phyloP scores from a whole-genome alignment of 176 grass and related monocot species.

The Carex myosuroides region DNA sequence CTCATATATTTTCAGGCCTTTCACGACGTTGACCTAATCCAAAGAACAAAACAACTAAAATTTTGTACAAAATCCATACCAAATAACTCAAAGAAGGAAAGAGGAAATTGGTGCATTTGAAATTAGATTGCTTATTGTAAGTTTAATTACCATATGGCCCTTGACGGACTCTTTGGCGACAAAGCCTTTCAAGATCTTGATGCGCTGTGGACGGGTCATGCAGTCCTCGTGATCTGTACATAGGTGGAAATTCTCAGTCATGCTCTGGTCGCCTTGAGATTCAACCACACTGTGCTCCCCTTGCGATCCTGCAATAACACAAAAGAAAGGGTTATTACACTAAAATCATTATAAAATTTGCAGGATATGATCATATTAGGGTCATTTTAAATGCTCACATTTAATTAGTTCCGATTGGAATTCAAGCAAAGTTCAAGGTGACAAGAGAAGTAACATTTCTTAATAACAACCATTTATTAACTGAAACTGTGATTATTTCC shows the following conservation, averaged over 20 bases:
- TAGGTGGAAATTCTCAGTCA: constrained; percentile 44
- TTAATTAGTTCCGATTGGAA: not conserved
- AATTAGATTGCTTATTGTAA: constrained; percentile 23
- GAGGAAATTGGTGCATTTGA: not conserved
- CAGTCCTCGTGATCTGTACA: constrained; percentile 66
- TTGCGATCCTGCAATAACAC: constrained; percentile 50
- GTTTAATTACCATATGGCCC: constrained; percentile 92
- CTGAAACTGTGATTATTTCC: not conserved
- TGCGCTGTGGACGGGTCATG: constrained; percentile 60
- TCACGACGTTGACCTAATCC: constrained; percentile 93
- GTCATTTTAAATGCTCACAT: not conserved
- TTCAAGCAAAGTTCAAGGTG: not conserved
- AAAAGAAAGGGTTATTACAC: not conserved
- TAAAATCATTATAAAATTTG: not conserved
- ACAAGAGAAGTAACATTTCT: not conserved
- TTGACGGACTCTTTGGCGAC: constrained; percentile 93
- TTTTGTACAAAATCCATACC: constrained; percentile 68
- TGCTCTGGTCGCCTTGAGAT: constrained; percentile 25
- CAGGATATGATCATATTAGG: not conserved
- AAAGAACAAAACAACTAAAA: constrained; percentile 33
- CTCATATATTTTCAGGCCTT: constrained; percentile 95
- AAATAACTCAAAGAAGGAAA: constrained; percentile 40
- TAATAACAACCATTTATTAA: not conserved
- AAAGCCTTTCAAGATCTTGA: constrained; percentile 97
- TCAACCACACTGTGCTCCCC: constrained; percentile 50